Evolutionary conservation across 495 filamentous ascomycete genomes (phyloP).

Genomic region (Neurospora sp.): DNA sequence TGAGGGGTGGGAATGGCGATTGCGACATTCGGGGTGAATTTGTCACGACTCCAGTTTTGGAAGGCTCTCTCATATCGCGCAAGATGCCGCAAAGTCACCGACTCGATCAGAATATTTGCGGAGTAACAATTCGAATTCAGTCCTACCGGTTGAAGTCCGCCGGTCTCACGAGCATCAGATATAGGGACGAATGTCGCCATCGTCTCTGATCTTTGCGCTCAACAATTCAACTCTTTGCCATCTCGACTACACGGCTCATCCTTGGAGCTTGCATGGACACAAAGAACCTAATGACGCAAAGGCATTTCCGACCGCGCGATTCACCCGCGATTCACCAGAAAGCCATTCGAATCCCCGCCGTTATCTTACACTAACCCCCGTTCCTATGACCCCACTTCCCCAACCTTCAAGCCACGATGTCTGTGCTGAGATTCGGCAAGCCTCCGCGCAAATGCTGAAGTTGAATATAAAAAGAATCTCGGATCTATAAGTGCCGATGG

Average conservation of each 20-base stretch:
- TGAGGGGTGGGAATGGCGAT: background rate
- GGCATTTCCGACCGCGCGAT: background rate
- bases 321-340: background rate
- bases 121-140: background rate
- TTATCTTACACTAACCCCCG: background rate
- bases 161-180: background rate
- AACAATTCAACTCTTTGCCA: background rate
- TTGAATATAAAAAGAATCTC: background rate
- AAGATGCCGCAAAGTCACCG: background rate
- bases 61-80: background rate
- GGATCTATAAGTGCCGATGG: background rate
- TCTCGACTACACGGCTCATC: background rate
- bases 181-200: background rate
- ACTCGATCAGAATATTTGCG: background rate
- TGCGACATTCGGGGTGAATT: background rate
- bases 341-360: background rate
- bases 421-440: background rate
- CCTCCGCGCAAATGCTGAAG: background rate
- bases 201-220: background rate
- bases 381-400: background rate
- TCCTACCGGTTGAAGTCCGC: background rate
- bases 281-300: background rate
- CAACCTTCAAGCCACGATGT: background rate
- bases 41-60: background rate
- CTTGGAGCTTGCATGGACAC: background rate